These are phyloP conservation scores for Yamadazyma oceani DNA, from an alignment of 1,139 yeast genomes.

Conservation along the genomic window DNA sequence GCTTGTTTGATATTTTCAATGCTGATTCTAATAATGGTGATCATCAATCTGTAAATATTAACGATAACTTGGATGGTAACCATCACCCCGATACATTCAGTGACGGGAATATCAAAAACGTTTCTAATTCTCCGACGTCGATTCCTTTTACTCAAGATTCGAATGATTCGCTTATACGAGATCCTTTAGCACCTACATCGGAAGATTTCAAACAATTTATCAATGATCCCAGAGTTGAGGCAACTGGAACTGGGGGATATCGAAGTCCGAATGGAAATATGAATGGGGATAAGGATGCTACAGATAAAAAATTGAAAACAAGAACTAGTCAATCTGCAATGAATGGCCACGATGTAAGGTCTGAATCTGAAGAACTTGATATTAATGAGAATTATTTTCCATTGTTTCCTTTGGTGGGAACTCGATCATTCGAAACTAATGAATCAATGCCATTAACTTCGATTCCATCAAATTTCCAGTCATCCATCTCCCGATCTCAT, in stretches of 20 bases:
- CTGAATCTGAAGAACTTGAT: conserved; percentile 2
- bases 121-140: conserved; percentile 1
- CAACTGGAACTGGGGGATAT: not conserved
- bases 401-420: conserved; percentile 52
- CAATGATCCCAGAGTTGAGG: conserved; percentile 1
- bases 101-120: not conserved
- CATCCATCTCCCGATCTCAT: conserved; percentile 10
- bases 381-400: conserved; percentile 42
- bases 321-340: not conserved
- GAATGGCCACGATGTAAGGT: not conserved
- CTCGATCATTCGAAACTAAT: conserved; percentile 39
- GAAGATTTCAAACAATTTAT: not conserved
- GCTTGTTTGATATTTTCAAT: conserved; percentile 29
- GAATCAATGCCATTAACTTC: conserved; percentile 39
- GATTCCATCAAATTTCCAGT: conserved; percentile 17
- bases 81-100: too few species aligned
- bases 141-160: conserved; percentile 2
- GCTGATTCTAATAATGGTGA: not conserved
- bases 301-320: not conserved
- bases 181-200: not conserved
- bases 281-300: not conserved
- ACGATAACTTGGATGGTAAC: not conserved
- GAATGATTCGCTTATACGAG: conserved; percentile 2
- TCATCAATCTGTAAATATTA: not conserved
- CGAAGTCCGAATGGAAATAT: not conserved